Conservation (phyloP, 768 basidiomycete genomes). For the Pilatotrama ljubarskyi region DNA sequence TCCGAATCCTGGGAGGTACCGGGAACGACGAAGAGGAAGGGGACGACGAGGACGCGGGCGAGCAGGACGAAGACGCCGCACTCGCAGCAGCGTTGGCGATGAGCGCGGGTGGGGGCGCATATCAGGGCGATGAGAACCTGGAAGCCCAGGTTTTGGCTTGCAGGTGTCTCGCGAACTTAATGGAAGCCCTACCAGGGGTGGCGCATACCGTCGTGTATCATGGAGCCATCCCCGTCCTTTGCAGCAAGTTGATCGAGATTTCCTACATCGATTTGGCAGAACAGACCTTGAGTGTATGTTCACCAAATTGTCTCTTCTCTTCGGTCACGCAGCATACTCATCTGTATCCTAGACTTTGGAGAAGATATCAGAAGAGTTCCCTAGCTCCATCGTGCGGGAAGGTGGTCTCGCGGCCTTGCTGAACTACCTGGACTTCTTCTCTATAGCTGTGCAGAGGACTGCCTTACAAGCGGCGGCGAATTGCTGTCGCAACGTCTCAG, state of each 20-base stretch:
- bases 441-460: constrained; percentile 94
- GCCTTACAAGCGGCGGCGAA: constrained; percentile 96
- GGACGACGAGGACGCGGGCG: constrained; percentile 61
- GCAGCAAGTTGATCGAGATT: constrained; percentile 96
- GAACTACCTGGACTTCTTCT: constrained; percentile 98
- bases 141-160: constrained; percentile 97
- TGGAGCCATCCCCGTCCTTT: constrained; percentile 96
- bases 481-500: constrained; percentile 89
- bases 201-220: constrained; percentile 98
- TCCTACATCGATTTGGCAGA: constrained; percentile 98
- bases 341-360: constrained; percentile 75
- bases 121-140: constrained; percentile 80
- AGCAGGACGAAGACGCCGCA: constrained; percentile 81
- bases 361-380: constrained; percentile 98
- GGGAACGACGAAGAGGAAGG: constrained; percentile 76
- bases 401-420: constrained; percentile 91
- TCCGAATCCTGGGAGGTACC: constrained; percentile 84
- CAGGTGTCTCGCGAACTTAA: constrained; percentile 93
- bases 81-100: constrained; percentile 86
- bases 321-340: constrained; percentile 19
- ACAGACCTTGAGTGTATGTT: constrained; percentile 92
- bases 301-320: constrained; percentile 13
- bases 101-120: constrained; percentile 63
- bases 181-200: constrained; percentile 98
- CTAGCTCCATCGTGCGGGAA: constrained; percentile 93